phyloP scores from a whole-genome alignment of 2,329 filamentous ascomycete species.

The Apiospora aurea region DNA sequence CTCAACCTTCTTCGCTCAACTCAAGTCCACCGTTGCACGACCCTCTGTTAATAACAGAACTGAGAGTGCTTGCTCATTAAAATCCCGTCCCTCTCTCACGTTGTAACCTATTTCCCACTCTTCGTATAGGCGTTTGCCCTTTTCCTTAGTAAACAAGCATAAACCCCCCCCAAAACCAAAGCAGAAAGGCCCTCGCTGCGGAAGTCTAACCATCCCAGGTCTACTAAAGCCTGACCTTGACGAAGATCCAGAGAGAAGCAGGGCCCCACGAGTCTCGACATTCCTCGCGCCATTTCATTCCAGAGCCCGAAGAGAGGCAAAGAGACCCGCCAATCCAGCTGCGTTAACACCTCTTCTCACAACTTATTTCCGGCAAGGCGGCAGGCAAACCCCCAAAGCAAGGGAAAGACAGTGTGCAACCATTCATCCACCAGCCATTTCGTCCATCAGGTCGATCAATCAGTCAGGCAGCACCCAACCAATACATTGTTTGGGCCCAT shows the following conservation, averaged over 20 bases:
- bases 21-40: conserved; percentile 23
- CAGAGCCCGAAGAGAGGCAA: conserved; percentile 9
- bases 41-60: conserved; percentile 24
- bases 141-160: conserved; percentile 24
- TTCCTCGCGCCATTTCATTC: conserved; percentile 25
- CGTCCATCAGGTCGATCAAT: conserved; percentile 16
- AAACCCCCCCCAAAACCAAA: conserved; percentile 10
- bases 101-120: conserved; percentile 20
- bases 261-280: conserved; percentile 25
- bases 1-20: conserved; percentile 24
- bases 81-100: conserved; percentile 24
- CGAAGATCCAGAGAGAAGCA: conserved; percentile 1
- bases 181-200: conserved; percentile 7
- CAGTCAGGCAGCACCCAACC: conserved; percentile 21
- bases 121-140: conserved; percentile 21
- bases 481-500: conserved; percentile 11
- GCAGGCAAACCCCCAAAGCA: conserved; percentile 17
- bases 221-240: conserved; percentile 10
- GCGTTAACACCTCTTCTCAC: conserved; percentile 22
- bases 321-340: conserved; percentile 21
- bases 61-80: conserved; percentile 23
- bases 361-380: conserved; percentile 25
- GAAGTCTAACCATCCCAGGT: conserved; percentile 20
- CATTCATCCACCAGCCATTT: conserved; percentile 10
- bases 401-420: conserved; percentile 22